phyloP scores from a whole-genome alignment of 345 rosid genomes.

The Populus deltoides region DNA sequence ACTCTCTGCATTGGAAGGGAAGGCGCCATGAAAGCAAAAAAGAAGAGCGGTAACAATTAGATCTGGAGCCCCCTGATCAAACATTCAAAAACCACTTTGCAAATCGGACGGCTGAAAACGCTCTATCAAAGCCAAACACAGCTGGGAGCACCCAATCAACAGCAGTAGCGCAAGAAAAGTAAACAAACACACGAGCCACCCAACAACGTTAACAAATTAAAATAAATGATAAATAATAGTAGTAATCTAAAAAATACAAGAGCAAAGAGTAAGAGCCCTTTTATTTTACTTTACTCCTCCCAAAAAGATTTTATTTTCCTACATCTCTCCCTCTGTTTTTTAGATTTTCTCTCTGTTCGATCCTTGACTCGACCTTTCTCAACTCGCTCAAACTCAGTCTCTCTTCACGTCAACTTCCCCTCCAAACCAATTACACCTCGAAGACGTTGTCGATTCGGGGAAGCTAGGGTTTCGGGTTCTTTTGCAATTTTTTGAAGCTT shows the following conservation, averaged over 20 bases:
- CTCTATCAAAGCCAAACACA: background rate
- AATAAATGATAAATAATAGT: background rate
- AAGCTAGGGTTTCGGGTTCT: conserved; percentile 20
- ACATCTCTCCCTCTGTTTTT: background rate
- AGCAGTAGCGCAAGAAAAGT: background rate
- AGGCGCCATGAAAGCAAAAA: no score
- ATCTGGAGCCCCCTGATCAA: background rate
- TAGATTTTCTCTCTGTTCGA: background rate
- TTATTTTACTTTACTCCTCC: background rate
- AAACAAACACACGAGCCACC: background rate
- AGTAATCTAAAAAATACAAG: background rate
- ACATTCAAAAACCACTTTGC: background rate
- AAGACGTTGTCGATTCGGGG: background rate
- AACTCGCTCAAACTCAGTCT: background rate
- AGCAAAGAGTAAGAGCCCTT: background rate
- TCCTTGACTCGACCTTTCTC: background rate
- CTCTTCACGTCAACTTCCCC: background rate
- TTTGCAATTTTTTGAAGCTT: background rate
- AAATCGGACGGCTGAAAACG: background rate
- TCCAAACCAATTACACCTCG: background rate
- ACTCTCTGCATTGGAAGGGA: no score
- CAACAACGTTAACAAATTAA: background rate
- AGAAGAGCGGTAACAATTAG: background rate
- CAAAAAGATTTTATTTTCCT: background rate
- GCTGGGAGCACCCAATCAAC: background rate